Evolutionary conservation across 176 grass and related monocot genomes (phyloP).

Genomic region (Paspalum vaginatum): DNA sequence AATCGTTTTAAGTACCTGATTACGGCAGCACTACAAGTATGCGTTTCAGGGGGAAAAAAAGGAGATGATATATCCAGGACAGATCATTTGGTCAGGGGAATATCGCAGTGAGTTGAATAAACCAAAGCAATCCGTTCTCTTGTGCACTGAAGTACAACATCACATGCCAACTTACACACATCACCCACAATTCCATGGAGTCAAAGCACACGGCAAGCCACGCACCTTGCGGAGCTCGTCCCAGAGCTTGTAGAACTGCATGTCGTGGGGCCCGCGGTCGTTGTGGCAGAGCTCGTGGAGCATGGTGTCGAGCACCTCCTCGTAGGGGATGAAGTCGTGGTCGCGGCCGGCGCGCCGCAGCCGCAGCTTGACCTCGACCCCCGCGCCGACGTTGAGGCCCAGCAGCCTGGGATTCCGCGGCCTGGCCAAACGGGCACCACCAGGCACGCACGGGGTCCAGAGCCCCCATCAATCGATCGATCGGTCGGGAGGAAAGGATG

Average conservation of each 20-base stretch:
- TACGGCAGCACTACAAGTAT: neutral
- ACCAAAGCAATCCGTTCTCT: neutral
- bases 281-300: slow-evolving; percentile 93
- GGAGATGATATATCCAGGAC: neutral
- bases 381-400: slow-evolving; percentile 72
- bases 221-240: slow-evolving; percentile 90
- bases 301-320: slow-evolving; percentile 96
- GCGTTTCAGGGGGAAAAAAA: neutral
- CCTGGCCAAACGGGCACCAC: slow-evolving; percentile 34
- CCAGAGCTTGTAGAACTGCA: slow-evolving; percentile 95
- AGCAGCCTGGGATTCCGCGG: slow-evolving; percentile 79
- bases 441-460: neutral
- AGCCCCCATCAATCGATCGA: neutral
- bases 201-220: neutral
- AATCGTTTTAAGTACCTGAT: neutral
- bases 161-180: neutral
- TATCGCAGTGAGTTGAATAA: neutral
- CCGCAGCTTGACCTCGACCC: slow-evolving; percentile 89
- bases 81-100: neutral
- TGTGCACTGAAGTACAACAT: neutral
- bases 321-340: slow-evolving; percentile 80
- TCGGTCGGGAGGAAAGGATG: neutral
- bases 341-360: slow-evolving; percentile 69
- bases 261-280: slow-evolving; percentile 69
- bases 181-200: too few relatives aligned